phyloP scores from a whole-genome alignment of 352 stramenopile genomes.

The Phytophthora parvispora region DNA sequence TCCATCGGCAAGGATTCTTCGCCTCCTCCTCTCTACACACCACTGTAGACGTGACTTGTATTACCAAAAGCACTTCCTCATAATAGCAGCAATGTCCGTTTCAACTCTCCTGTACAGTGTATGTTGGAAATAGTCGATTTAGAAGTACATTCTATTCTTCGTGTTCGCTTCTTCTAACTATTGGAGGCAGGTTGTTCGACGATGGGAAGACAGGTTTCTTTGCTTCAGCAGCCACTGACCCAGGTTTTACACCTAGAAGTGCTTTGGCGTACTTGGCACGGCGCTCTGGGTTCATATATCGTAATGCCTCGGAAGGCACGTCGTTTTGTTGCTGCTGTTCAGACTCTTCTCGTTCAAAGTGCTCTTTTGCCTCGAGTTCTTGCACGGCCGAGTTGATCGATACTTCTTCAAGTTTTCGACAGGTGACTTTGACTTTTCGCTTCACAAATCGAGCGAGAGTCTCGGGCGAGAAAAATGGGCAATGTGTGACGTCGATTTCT shows the following conservation, averaged over 20 bases:
- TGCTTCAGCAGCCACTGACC: neutral
- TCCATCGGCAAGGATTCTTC: conserved; percentile 21
- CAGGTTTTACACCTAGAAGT: conserved; percentile 20
- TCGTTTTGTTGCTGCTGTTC: conserved; percentile 28
- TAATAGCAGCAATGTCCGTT: conserved; percentile 29
- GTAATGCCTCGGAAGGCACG: conserved; percentile 24
- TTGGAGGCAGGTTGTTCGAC: conserved; percentile 39
- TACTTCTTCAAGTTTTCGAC: conserved; percentile 51
- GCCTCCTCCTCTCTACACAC: neutral
- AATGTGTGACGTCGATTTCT: conserved; percentile 86
- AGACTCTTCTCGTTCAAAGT: conserved; percentile 22
- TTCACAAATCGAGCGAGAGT: conserved; percentile 69
- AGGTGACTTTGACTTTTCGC: conserved; percentile 62
- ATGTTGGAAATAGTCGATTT: neutral
- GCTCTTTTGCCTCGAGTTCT: conserved; percentile 18
- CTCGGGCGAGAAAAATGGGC: conserved; percentile 63
- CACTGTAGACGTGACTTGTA: neutral
- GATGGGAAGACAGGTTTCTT: conserved; percentile 20
- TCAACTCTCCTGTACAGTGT: conserved; percentile 8
- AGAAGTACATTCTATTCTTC: conserved; percentile 20
- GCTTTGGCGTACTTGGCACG: conserved; percentile 34
- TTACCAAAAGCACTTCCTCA: neutral
- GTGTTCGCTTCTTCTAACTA: conserved; percentile 36
- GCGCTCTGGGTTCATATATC: conserved; percentile 33
- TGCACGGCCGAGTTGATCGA: conserved; percentile 21